These are phyloP conservation scores for Byssothecium circinans DNA, from an alignment of 2,329 filamentous ascomycete genomes.

Conservation along the genomic window DNA sequence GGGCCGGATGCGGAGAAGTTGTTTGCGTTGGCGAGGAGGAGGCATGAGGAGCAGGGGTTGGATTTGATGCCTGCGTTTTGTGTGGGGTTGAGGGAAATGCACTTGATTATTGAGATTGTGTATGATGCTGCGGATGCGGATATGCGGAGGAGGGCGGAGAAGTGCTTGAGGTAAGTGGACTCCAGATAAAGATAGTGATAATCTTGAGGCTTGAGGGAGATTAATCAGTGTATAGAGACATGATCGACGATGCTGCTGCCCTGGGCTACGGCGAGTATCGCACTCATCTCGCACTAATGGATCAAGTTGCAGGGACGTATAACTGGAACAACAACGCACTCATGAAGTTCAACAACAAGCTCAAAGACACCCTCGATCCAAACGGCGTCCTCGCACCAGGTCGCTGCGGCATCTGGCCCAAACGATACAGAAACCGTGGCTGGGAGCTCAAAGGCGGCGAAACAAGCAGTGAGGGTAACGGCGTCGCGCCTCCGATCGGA, in stretches of 20 bases:
- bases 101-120: conserved; percentile 41
- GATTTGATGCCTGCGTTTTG: conserved; percentile 29
- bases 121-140: conserved; percentile 30
- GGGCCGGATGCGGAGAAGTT: conserved; percentile 47
- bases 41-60: conserved; percentile 22
- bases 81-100: conserved; percentile 47
- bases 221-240: conserved; percentile 15
- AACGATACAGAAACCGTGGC: conserved; percentile 14
- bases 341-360: conserved; percentile 48
- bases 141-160: conserved; percentile 25
- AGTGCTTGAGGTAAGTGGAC: conserved; percentile 18
- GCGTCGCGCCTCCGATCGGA: conserved; percentile 12
- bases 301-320: conserved; percentile 53
- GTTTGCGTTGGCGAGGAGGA: conserved; percentile 33
- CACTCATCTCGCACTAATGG: conserved; percentile 52
- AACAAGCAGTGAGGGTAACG: conserved; percentile 16
- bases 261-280: conserved; percentile 51
- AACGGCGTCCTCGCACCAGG: conserved; percentile 33
- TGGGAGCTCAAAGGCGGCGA: conserved; percentile 20
- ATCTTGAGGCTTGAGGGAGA: conserved; percentile 1
- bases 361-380: conserved; percentile 52
- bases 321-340: conserved; percentile 48
- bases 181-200: neutral
- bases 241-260: conserved; percentile 44
- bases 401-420: conserved; percentile 25